Evolutionary conservation across 768 basidiomycete species (phyloP), one percentile per base, ranked within the genome.

Genomic region (Imleria badia): DNA sequence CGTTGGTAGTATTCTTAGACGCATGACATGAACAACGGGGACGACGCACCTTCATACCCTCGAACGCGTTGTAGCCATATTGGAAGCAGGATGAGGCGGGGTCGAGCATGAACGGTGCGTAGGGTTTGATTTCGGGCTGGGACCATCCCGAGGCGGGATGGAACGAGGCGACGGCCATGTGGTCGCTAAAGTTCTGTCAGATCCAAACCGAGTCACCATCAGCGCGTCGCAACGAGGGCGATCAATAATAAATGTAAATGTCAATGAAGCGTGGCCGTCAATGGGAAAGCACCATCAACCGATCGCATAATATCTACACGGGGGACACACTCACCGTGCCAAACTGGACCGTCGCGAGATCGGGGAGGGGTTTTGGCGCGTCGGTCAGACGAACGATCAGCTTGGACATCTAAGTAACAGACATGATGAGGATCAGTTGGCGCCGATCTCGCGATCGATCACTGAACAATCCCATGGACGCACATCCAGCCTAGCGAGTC

Each of bases 151-250:
- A 76, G 17, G 67, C 59, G 1, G 86, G 84, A 45, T 85, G 76
- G 72, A 83, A 89, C n/a, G 78, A 76, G 22, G 79, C 73, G 34
- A 85, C 70, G 30, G 89, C 78, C 89, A 93, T 93, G 68, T 94
- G 89, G 71, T 94, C 89, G 6, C 82, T 59, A 3, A 54, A 48
- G 20, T 0, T 34, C 60, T 62, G 43, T 56, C 2, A 4, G n/a
- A 15, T 8, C 26, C 52, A 15, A 33, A 11, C 7, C 12, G 29
- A 22, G 19, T 29, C 38, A 14, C 23, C 26, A 6, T 54, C 51
- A 49, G 43, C 33, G 6, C 12, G 40, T 15, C n/a, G n/a, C n/a
- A n/a, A n/a, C n/a, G n/a, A n/a, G n/a, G n/a, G n/a, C n/a, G n/a
- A n/a, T n/a, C n/a, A n/a, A n/a, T n/a, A n/a, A n/a, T n/a, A n/a